Evolutionary conservation across 371 early-diverging fungal genomes (phyloP).

Genomic region (Haplosporangium sp.): DNA sequence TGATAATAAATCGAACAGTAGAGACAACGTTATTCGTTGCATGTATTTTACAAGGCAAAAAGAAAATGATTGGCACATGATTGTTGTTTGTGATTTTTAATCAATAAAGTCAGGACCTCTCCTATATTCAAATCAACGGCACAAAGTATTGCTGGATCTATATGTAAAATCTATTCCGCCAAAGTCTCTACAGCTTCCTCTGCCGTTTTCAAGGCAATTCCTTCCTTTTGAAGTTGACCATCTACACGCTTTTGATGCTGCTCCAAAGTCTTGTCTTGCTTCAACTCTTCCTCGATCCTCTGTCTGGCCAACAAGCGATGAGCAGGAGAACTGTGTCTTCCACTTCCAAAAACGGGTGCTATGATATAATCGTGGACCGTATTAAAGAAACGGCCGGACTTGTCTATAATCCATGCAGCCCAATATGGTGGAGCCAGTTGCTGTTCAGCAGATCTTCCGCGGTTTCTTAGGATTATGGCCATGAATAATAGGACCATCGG

Average conservation of each 20-base stretch:
- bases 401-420: constrained; percentile 31
- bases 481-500: constrained; percentile 27
- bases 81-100: too few relatives aligned
- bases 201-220: constrained; percentile 3
- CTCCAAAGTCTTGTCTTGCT: constrained; percentile 2
- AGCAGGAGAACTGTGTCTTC: constrained; percentile 16
- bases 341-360: constrained; percentile 41
- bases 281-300: constrained; percentile 19
- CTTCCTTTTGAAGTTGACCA: constrained; percentile 15
- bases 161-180: constrained; percentile 17
- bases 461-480: constrained; percentile 16
- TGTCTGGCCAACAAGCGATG: constrained; percentile 16
- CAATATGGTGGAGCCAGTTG: constrained; percentile 15
- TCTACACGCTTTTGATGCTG: constrained; percentile 19
- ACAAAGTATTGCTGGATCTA: too few relatives aligned
- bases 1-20: too few relatives aligned
- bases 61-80: too few relatives aligned
- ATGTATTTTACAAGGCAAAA: neutral
- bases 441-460: constrained; percentile 5
- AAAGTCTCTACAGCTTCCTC: constrained; percentile 28
- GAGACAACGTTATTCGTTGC: neutral
- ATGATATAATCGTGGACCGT: constrained; percentile 25
- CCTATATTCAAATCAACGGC: too few relatives aligned
- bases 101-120: too few relatives aligned
- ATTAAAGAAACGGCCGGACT: constrained; percentile 6